Conservation (phyloP, 2,329 filamentous ascomycete genomes). For the Clarireedia paspali region DNA sequence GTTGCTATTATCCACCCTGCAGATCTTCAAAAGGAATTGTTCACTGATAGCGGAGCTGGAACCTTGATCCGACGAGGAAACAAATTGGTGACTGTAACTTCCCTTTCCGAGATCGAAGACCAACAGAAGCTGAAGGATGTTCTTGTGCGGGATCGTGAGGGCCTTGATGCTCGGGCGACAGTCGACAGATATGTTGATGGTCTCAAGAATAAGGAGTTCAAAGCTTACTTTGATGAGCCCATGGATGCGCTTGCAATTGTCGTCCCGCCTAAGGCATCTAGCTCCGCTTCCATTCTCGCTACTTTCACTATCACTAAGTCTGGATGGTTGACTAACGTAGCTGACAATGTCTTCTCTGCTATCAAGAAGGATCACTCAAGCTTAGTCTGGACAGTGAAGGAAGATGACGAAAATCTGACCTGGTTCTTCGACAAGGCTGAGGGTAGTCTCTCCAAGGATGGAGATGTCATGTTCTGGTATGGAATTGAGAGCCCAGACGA, state of each 20-base stretch:
- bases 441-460: constrained; percentile 77
- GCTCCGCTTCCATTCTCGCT: constrained; percentile 71
- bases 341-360: constrained; percentile 88
- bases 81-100: constrained; percentile 70
- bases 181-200: constrained; percentile 82
- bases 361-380: constrained; percentile 91
- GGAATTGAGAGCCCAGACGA: constrained; percentile 68
- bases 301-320: constrained; percentile 91
- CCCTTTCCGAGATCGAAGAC: constrained; percentile 68
- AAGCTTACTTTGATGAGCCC: constrained; percentile 87
- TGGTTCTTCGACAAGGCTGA: constrained; percentile 99
- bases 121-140: constrained; percentile 71
- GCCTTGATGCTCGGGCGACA: constrained; percentile 71
- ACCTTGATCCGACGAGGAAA: constrained; percentile 88
- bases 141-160: constrained; percentile 72
- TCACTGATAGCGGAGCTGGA: constrained; percentile 91
- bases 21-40: constrained; percentile 91
- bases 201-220: constrained; percentile 71
- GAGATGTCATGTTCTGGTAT: constrained; percentile 95
- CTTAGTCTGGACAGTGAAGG: constrained; percentile 93
- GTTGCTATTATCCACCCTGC: constrained; percentile 97
- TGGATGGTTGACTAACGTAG: constrained; percentile 89
- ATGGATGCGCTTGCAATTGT: constrained; percentile 92
- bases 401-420: constrained; percentile 90
- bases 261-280: constrained; percentile 60